Evolutionary conservation across 192 early-diverging fungal genomes (phyloP).

Genomic region (Umbelopsis sp.): DNA sequence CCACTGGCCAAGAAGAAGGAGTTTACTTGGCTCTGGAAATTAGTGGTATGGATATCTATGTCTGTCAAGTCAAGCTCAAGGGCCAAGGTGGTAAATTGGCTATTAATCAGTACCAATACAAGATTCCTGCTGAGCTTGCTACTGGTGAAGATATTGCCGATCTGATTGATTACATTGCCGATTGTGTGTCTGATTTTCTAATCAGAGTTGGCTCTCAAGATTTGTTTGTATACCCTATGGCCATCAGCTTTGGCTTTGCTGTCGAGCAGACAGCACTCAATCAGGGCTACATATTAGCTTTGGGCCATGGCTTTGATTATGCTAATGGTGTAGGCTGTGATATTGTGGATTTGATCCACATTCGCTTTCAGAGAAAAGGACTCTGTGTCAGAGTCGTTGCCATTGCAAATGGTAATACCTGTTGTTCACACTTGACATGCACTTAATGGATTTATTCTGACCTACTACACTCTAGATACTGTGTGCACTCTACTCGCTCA

Average conservation of each 20-base stretch:
- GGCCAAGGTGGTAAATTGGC: conserved; percentile 69
- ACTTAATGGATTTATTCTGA: neutral
- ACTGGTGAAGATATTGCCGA: conserved; percentile 50
- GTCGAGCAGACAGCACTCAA: conserved; percentile 76
- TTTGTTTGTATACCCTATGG: conserved; percentile 52
- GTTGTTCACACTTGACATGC: neutral
- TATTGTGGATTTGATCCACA: conserved; percentile 80
- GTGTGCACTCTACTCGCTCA: conserved; percentile 89
- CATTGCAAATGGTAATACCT: conserved; percentile 39
- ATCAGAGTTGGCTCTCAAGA: conserved; percentile 52
- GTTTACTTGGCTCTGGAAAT: conserved; percentile 89
- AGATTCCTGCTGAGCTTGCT: conserved; percentile 66
- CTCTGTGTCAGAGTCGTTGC: conserved; percentile 66
- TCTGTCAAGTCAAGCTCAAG: conserved; percentile 83
- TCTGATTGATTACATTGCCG: conserved; percentile 85
- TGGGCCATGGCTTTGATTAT: conserved; percentile 83
- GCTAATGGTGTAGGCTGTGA: conserved; percentile 81
- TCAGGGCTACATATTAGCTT: conserved; percentile 59
- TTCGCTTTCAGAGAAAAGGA: conserved; percentile 67
- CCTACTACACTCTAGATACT: conserved; percentile 70
- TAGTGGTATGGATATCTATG: conserved; percentile 89
- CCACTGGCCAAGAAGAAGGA: conserved; percentile 88
- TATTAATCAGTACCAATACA: conserved; percentile 81
- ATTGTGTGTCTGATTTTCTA: conserved; percentile 46
- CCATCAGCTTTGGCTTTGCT: conserved; percentile 92